phyloP scores from a whole-genome alignment of 2,329 filamentous ascomycete species.

The Allantophomopsis cytisporea region DNA sequence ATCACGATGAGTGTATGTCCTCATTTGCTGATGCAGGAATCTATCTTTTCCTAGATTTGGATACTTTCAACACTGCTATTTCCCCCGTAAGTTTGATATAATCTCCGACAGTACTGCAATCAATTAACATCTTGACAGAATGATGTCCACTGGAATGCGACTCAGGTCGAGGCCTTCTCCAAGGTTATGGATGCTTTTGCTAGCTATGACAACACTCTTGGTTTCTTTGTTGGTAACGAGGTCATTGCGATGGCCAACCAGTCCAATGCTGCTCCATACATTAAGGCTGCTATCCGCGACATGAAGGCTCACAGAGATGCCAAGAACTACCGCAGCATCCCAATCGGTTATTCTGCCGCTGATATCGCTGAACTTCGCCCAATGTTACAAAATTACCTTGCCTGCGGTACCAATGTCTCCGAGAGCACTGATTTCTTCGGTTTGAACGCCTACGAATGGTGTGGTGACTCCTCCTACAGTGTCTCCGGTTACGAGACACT shows the following conservation, averaged over 20 bases:
- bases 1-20: constrained; percentile 72
- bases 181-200: constrained; percentile 68
- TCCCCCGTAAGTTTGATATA: constrained; percentile 31
- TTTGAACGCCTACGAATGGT: constrained; percentile 79
- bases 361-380: constrained; percentile 60
- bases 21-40: constrained; percentile 70
- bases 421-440: constrained; percentile 74
- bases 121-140: constrained; percentile 22
- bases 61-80: constrained; percentile 60
- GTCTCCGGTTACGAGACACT: constrained; percentile 58
- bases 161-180: constrained; percentile 54
- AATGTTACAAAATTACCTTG: constrained; percentile 58
- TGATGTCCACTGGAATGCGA: constrained; percentile 56
- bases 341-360: constrained; percentile 76
- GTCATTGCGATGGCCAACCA: constrained; percentile 52
- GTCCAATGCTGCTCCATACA: constrained; percentile 59
- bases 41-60: constrained; percentile 74
- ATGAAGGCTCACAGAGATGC: constrained; percentile 68
- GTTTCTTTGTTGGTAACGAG: constrained; percentile 83
- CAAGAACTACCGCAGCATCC: constrained; percentile 69
- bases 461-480: constrained; percentile 38
- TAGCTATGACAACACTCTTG: constrained; percentile 65
- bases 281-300: constrained; percentile 71
- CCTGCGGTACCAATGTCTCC: constrained; percentile 55
- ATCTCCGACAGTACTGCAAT: no score